A percentile compares a stretch with the other conserved stretches of the same genome.
phyloP scores from a whole-genome alignment of 768 basidiomycete species.

The Porphyrellus cyaneotinctus region DNA sequence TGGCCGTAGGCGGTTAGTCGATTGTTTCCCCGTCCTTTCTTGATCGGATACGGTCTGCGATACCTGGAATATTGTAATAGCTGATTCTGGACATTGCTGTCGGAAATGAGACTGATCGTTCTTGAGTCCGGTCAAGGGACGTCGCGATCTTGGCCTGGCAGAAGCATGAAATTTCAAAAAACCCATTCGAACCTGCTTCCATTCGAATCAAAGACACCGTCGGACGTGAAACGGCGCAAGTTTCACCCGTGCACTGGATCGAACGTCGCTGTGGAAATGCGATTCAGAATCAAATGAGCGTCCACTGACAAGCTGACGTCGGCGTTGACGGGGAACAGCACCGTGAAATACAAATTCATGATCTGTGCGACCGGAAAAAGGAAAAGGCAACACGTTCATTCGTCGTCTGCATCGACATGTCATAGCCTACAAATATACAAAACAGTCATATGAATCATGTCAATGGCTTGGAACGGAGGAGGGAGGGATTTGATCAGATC shows the following conservation, averaged over 20 bases:
- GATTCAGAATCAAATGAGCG: background rate
- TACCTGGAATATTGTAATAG: conserved; percentile 38
- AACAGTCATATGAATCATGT: background rate
- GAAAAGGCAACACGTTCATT: conserved; percentile 6
- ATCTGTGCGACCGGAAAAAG: conserved; percentile 8
- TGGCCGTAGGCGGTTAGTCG: conserved; percentile 15
- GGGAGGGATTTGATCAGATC: conserved; percentile 3
- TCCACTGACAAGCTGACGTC: background rate
- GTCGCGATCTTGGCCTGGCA: background rate
- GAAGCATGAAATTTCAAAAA: conserved; percentile 12
- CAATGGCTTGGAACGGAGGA: background rate
- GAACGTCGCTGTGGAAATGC: conserved; percentile 10
- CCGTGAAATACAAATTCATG: conserved; percentile 16
- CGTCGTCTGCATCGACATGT: background rate
- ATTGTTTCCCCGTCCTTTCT: conserved; percentile 13
- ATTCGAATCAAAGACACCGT: conserved; percentile 8
- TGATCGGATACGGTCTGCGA: conserved; percentile 33
- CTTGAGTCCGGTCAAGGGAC: background rate
- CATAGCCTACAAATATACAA: conserved; percentile 1
- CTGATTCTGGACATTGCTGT: conserved; percentile 25
- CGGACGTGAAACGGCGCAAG: background rate
- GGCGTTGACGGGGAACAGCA: background rate
- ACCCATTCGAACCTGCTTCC: conserved; percentile 12
- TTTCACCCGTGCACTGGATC: background rate
- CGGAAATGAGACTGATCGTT: conserved; percentile 13